These are phyloP conservation scores for Suillus placidus DNA, from an alignment of 768 basidiomycete genomes.

Conservation along the genomic window DNA sequence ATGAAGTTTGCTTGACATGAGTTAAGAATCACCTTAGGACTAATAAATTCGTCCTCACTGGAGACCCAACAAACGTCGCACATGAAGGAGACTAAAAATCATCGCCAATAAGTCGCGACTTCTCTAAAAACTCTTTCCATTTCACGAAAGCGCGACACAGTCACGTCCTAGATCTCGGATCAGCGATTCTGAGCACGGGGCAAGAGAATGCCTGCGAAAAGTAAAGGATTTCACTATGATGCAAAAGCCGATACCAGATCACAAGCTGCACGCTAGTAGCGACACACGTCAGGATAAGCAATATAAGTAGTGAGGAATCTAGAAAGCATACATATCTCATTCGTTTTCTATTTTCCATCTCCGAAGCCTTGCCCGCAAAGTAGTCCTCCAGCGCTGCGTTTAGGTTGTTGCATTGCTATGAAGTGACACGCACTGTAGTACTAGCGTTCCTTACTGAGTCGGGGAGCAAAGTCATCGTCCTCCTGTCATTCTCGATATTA, in stretches of 20 bases:
- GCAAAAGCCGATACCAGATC: background rate
- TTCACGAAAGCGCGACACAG: background rate
- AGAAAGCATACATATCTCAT: no score
- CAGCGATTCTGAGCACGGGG: background rate
- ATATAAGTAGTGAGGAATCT: no score
- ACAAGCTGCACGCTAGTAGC: background rate
- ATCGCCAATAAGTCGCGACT: background rate
- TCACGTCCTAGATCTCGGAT: background rate
- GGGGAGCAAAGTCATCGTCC: background rate
- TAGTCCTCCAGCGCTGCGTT: no score
- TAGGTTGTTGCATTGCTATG: no score
- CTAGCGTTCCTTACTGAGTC: background rate
- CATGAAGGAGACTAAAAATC: conserved; percentile 9
- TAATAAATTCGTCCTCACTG: conserved; percentile 14
- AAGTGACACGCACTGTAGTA: background rate
- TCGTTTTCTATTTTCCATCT: background rate
- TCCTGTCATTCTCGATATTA: background rate
- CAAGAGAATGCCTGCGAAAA: background rate
- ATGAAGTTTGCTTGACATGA: conserved; percentile 1
- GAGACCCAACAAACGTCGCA: conserved; percentile 4
- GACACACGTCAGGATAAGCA: no score
- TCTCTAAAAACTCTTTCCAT: background rate
- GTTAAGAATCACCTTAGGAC: conserved; percentile 19
- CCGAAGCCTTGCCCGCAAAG: background rate
- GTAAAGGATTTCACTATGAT: background rate